Base-by-base conservation (phyloP, 345 rosid genomes). In the Acer campestre region DNA sequence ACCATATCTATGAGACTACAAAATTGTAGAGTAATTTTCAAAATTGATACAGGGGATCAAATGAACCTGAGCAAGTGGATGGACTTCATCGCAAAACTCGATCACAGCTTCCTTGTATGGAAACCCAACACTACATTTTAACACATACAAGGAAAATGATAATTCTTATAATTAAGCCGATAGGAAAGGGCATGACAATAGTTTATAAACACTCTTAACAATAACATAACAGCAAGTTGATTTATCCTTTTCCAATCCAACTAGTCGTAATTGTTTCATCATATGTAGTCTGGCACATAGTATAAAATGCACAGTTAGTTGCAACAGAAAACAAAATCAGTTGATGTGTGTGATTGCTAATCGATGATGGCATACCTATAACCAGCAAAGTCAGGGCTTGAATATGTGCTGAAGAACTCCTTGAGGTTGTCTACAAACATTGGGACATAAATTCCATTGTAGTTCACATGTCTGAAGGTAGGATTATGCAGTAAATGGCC, bases 401-500 rank as follows among this genome's bases (percentile, higher is more conserved):
- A 73, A 61, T 83, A 90, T 72, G 76, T 81, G 40, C 77, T 61
- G 56, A 90, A 90, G 78, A 90, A 90, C 77, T 83, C 80, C 77
- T 86, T 80, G 70, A 88, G 92, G 75, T 86, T 82, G 63, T 90
- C 94, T 31, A 90, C 88, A 62, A 87, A 84, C 87, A 88, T 87
- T 29, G 91, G 94, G 51, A 90, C 87, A 75, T 90, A 88, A 69
- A 84, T 61, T 53, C 89, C 92, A 72, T 88, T 90, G 75, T 70
- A 83, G 72, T 82, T 79, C 27, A 71, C 80, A 35, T 81, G 87
- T 82, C 88, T 85, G 80, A 90, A 70, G 66, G 89, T 80, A 49
- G 92, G 89, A 80, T 90, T 90, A 68, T 87, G 91, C 86, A 90
- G 73, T n/a, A 90, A 29, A 13, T 90, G 92, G 31, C 92, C 90